Evolutionary conservation across 129 eudicot species (phyloP), one percentile per base, ranked within the genome.

Genomic region (Artemisia argyi): DNA sequence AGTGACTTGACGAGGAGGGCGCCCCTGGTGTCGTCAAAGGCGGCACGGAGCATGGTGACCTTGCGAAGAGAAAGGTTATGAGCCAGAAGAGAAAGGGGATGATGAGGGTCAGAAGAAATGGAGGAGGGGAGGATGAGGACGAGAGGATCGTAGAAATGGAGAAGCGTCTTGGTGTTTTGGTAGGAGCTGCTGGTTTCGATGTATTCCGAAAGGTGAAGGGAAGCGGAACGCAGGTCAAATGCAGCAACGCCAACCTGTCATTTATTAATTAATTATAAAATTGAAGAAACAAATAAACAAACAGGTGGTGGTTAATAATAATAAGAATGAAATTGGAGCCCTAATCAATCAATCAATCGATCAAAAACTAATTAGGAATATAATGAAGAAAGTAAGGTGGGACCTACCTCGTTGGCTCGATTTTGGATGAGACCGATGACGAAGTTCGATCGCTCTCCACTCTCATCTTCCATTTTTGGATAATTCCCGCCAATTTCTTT

Each of bases 181-280:
- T 95, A 95, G 2, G 96, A 88, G 66, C 93, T 86, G 78, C 97
- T 90, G 50, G 99, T 95, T 86, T 95, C 99, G 32, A 95, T 95
- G 79, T 84, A 90, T 74, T 95, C 97, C 15, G 97, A 95, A 49
- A 95, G 99, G 74, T 95, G 94, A 69, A 95, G 82, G 9, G 99
- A 90, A 58, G 97, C 99, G n/a, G 96, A 90, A 69, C 99, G 83
- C 76, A 90, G 84, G 80, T 90, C 97, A 79, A 95, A 84, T 73
- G 97, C 99, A 81, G 99, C 96, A 80, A 95, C 96, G 77, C 99
- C 99, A 66, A 94, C 97, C 99, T n/a, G n/a, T n/a, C n/a, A n/a
- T n/a, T n/a, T n/a, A n/a, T n/a, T n/a, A n/a, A n/a, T n/a, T n/a
- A n/a, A n/a, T n/a, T n/a, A n/a, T n/a, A n/a, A 20, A 20, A 20